phyloP scores from a whole-genome alignment of 768 basidiomycete genomes.

The Suillus decipiens region DNA sequence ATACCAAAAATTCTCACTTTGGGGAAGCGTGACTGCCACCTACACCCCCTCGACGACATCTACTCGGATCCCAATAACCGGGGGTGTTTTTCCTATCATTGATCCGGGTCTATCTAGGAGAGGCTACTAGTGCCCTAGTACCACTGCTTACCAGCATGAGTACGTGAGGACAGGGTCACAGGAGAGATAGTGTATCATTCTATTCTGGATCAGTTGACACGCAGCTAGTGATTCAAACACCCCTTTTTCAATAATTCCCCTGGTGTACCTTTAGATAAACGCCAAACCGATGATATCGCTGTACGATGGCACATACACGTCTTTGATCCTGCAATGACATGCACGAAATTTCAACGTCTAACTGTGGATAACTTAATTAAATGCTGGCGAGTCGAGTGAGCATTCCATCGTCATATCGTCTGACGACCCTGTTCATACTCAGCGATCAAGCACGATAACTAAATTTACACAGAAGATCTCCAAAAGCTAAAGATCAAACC shows the following conservation, averaged over 20 bases:
- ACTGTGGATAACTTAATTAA: not conserved
- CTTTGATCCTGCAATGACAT: not conserved
- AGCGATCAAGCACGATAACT: not conserved
- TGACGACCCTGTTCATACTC: not conserved
- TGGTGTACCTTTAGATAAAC: not conserved
- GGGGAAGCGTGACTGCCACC: not conserved
- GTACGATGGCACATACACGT: not conserved
- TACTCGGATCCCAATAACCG: not conserved
- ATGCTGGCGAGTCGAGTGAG: not conserved
- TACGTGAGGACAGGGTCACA: not conserved
- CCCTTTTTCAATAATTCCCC: not conserved
- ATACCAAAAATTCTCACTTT: not conserved
- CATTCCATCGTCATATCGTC: not conserved
- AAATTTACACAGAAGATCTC: constrained; percentile 1
- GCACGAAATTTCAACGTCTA: not conserved
- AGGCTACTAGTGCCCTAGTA: not conserved
- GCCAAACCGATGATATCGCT: not conserved
- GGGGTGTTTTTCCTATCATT: not conserved
- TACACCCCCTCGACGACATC: not conserved
- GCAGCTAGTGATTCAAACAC: not conserved
- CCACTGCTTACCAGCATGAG: not conserved
- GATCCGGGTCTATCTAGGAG: not conserved
- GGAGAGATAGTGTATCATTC: not conserved
- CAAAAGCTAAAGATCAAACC: not conserved
- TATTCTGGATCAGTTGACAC: not conserved